Evolutionary conservation across 2,329 filamentous ascomycete species (phyloP), one percentile per base, ranked within the genome.

Genomic region (Fusarium stilboides): DNA sequence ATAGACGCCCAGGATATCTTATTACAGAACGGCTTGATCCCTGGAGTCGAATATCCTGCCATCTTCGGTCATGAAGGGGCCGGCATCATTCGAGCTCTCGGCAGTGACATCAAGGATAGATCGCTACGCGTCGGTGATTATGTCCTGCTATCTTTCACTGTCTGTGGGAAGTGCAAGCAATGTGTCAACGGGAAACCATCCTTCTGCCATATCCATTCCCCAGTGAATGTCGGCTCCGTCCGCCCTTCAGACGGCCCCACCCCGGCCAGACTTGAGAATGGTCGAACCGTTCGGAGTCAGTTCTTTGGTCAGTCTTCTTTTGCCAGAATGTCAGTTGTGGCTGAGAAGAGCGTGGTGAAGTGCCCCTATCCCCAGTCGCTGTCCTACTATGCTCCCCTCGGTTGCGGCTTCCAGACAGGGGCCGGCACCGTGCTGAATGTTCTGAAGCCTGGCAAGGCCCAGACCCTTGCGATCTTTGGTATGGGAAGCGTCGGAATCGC

Each of bases 121-220:
- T 26, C 24, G 24, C 24, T 26, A 26, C 24, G 24, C 24, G 36
- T 57, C 19, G 62, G 62, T 9, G 62, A 65, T 31, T n/a, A 57
- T 33, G 62, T 65, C 6, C 57, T 57, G 7, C 57, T 65, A n/a
- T 65, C 62, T 13, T 65, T 65, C 40, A 65, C 57, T 26, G 53
- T 53, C 19, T 65, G 62, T 14, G 62, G 62, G 1, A 49, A 62
- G 22, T 65, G 62, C n/a, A 61, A 62, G 34, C 53, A 61, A 37
- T 65, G 62, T 34, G 10, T 53, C 8, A 47, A 52, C 24, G 62
- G 40, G 8, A 57, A 58, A 12, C 62, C 62, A 1, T 65, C 62
- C 17, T 65, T 37, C 47, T 65, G 62, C 31, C 62, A 65, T 37
- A 62, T 42, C 33, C 52, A 62, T 20, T 53, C 57, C 3, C 47